Percentiles rank a stretch among this genome's conserved stretches.
phyloP scores from a whole-genome alignment of 2,329 filamentous ascomycete genomes.

The Acephala macrosclerotiorum region DNA sequence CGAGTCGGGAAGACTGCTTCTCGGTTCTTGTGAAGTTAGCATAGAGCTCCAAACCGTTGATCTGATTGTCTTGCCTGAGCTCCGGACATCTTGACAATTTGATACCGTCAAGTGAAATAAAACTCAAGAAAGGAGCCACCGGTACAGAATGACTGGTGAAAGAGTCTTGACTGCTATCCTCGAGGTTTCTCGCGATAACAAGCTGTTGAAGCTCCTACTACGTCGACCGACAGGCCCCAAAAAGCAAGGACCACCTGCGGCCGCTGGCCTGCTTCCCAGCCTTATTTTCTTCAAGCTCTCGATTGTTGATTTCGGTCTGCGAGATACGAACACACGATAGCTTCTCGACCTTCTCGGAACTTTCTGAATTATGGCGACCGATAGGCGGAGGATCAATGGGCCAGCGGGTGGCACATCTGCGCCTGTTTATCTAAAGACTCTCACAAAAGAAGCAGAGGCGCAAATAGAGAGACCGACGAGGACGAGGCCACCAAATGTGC shows the following conservation, averaged over 20 bases:
- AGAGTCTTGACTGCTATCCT: slow-evolving; percentile 1
- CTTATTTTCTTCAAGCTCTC: slow-evolving; percentile 1
- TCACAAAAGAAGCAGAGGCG: slow-evolving; percentile 53
- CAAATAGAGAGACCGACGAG: slow-evolving; percentile 58
- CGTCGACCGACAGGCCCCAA: slow-evolving; percentile 29
- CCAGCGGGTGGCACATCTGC: slow-evolving; percentile 79
- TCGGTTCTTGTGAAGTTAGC: slow-evolving; percentile 69
- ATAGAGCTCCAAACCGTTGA: slow-evolving; percentile 19
- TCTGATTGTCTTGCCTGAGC: slow-evolving; percentile 50
- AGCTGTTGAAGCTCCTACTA: slow-evolving; percentile 34
- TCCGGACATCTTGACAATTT: slow-evolving; percentile 56
- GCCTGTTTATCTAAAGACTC: slow-evolving; percentile 69
- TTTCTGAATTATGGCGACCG: slow-evolving; percentile 55
- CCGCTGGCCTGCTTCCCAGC: not conserved
- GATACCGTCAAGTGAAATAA: not conserved
- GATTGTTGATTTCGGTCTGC: not conserved
- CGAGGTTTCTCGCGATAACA: slow-evolving; percentile 30
- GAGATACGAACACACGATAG: not conserved
- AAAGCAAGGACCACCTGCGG: slow-evolving; percentile 13
- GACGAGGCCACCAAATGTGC: slow-evolving; percentile 70
- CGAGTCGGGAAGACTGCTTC: slow-evolving; percentile 98
- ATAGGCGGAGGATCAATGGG: slow-evolving; percentile 90
- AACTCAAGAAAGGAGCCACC: not conserved
- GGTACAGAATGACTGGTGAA: not conserved
- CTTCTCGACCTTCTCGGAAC: not conserved